phyloP scores from a whole-genome alignment of 768 basidiomycete species.

The Calocybe gangraenosa region DNA sequence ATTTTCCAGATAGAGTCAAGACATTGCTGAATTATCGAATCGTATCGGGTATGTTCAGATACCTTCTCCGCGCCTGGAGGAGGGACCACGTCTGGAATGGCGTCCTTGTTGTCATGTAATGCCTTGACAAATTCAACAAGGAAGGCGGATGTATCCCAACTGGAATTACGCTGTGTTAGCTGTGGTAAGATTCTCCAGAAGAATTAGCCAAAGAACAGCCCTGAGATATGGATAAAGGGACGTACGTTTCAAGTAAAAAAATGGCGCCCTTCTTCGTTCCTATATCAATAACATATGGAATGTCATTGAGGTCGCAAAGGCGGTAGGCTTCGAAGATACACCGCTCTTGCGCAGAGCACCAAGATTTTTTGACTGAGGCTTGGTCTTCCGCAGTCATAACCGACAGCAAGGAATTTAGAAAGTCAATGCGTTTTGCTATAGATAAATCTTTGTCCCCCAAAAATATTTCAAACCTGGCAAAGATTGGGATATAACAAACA shows the following conservation, averaged over 20 bases:
- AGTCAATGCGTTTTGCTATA: background rate
- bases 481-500: conserved; percentile 13
- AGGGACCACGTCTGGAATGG: conserved; percentile 7
- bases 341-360: conserved; percentile 17
- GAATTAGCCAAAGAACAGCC: background rate
- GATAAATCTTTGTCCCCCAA: conserved; percentile 17
- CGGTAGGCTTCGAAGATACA: conserved; percentile 19
- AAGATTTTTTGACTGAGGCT: conserved; percentile 15
- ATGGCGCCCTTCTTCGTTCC: conserved; percentile 15
- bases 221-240: conserved; percentile 5
- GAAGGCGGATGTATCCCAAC: conserved; percentile 20
- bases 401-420: background rate
- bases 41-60: no score
- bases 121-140: conserved; percentile 21
- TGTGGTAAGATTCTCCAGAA: conserved; percentile 20
- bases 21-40: background rate
- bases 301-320: conserved; percentile 15
- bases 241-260: conserved; percentile 21
- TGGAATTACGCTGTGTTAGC: conserved; percentile 13
- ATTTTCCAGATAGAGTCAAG: background rate
- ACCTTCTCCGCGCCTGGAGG: no score
- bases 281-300: conserved; percentile 21
- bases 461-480: conserved; percentile 19
- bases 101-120: conserved; percentile 16
- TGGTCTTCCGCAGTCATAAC: background rate